Conservation (phyloP, 108 stramenopile genomes). For the Pseudonitzschia multiseries region DNA sequence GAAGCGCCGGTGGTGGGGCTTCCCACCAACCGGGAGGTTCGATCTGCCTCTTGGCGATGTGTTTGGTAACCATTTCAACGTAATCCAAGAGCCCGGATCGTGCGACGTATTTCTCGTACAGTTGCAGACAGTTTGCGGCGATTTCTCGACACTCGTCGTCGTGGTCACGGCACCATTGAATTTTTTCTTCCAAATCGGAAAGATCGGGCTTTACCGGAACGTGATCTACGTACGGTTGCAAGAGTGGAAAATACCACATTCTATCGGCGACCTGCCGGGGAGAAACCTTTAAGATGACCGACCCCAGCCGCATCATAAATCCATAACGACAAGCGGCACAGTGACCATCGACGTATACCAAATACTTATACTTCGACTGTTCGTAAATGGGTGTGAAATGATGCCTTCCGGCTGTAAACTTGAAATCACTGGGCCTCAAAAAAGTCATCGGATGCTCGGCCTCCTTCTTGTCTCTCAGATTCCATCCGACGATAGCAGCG, state of each 20-base stretch:
- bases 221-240: conserved; percentile 95
- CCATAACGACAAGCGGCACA: conserved; percentile 99
- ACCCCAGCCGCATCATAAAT: conserved; percentile 99
- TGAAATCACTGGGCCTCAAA: conserved; percentile 74
- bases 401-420: conserved; percentile 89
- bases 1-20: conserved; percentile 42
- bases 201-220: conserved; percentile 95
- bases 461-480: conserved; percentile 95
- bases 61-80: conserved; percentile 82
- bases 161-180: conserved; percentile 94
- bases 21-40: conserved; percentile 67
- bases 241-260: conserved; percentile 99
- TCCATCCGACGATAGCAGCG: conserved; percentile 97
- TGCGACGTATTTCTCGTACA: conserved; percentile 86
- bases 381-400: conserved; percentile 99
- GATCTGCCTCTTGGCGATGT: conserved; percentile 80
- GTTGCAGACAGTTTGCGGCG: conserved; percentile 71
- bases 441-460: conserved; percentile 88
- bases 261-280: conserved; percentile 91
- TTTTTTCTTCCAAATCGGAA: conserved; percentile 95
- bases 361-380: conserved; percentile 96
- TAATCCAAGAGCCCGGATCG: conserved; percentile 91
- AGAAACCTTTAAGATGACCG: conserved; percentile 96
- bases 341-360: conserved; percentile 98
- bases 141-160: conserved; percentile 94